These are phyloP conservation scores for Cyberlindnera amylophila DNA, from an alignment of 805 yeast genomes.

Conservation along the genomic window DNA sequence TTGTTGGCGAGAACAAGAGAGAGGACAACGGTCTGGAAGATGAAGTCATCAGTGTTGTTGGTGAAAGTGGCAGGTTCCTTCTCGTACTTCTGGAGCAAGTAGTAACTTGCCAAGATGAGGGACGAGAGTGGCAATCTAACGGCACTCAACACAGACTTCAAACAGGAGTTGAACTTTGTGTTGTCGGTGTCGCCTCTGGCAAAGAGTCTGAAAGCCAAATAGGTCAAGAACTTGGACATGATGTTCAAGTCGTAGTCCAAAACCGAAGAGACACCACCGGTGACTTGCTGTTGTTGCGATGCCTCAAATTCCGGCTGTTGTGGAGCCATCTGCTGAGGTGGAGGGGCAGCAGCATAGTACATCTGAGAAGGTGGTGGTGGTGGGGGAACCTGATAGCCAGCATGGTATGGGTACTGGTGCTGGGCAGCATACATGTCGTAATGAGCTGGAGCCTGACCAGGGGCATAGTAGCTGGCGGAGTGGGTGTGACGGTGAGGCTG, in stretches of 20 bases:
- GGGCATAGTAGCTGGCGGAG: constrained; percentile 7
- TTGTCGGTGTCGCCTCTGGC: constrained; percentile 42
- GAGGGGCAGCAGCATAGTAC: constrained; percentile 9
- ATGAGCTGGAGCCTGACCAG: constrained; percentile 4
- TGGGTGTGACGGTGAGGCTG: too few species aligned
- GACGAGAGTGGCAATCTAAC: constrained; percentile 86
- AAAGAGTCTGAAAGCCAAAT: constrained; percentile 68
- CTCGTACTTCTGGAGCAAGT: constrained; percentile 60
- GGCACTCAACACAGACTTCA: constrained; percentile 71
- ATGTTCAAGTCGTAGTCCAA: constrained; percentile 74
- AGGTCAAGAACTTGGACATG: constrained; percentile 78
- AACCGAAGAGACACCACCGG: constrained; percentile 74
- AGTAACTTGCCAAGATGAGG: constrained; percentile 73
- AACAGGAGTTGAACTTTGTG: constrained; percentile 49
- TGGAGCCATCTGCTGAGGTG: constrained; percentile 6
- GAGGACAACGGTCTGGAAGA: constrained; percentile 56
- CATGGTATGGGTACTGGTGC: constrained; percentile 2
- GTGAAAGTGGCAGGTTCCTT: constrained; percentile 33
- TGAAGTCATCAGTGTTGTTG: constrained; percentile 31
- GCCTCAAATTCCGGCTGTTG: constrained; percentile 16
- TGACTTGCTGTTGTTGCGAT: constrained; percentile 21
- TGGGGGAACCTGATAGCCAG: constrained; percentile 7
- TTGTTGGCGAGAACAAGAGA: constrained; percentile 85
- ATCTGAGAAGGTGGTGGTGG: too few species aligned
- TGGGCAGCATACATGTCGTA: constrained; percentile 4